Base-by-base conservation (phyloP, 1,284 basidiomycete genomes). In the Cutaneotrichosporon spelunceum region DNA sequence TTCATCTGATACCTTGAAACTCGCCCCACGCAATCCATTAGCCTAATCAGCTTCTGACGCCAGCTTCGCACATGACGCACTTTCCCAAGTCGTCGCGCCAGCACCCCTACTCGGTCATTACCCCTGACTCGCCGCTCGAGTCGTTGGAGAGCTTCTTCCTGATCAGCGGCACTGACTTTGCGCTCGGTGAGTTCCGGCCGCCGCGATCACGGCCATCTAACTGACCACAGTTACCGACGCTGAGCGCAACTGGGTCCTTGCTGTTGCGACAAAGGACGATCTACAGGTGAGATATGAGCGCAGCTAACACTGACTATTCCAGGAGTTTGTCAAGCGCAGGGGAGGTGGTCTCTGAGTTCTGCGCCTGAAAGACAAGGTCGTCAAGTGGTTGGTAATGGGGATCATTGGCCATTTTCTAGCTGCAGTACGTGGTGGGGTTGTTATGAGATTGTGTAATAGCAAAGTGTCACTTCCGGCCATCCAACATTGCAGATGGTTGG, bases 171-270 rank as follows among this genome's bases (percentile, higher is more conserved):
- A 66, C 70, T 7, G 73, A 88, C 42, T 93, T 92, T 70, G 91
- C 90, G 1, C 78, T 93, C 36, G 88, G 90, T 89, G 59, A 55
- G 84, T 66, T 26, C 39, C 16, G 27, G 39, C n/a, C 19, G n/a
- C 19, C 26, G 21, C 21, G 24, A 30, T 33, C 11, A 34, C n/a
- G 30, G 13, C 39, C n/a, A 55, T 30, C 36, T 49, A 21, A 44
- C 53, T 64, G 53, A 63, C 39, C 19, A 3, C 49, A 91, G 91
- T 93, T 29, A 93, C 91, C 7, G 91, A 94, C 74, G 77, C 80
- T 49, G 84, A 84, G 57, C 84, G 91, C 63, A 91, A 92, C 73
- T 93, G 93, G 71, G 90, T 93, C 1, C 82, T 93, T 36, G 91
- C 83, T 0, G 87, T 94, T 0, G 91, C 89, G 1, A 94, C 91